Evolutionary conservation across 225 moss, liverwort and hornwort genomes (phyloP).

Genomic region (Pleurozium schreberi): DNA sequence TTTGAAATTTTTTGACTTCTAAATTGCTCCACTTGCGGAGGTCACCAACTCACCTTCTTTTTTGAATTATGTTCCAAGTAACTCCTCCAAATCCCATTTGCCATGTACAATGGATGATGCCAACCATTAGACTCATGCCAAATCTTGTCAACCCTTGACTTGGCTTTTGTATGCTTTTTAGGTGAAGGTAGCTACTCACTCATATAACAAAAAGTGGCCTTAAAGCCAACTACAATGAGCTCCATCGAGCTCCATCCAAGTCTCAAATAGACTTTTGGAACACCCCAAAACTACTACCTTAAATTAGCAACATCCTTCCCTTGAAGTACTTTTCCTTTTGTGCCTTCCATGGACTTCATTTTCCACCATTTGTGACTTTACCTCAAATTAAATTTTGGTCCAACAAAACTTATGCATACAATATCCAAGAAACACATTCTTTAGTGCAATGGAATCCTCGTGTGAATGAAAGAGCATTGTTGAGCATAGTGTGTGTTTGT

Average conservation of each 20-base stretch:
- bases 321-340: neutral
- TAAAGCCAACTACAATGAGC: rapidly evolving
- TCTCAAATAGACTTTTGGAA: neutral
- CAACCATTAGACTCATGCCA: neutral
- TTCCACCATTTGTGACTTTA: too few species aligned
- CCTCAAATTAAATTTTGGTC: neutral
- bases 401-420: neutral
- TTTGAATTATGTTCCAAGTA: neutral
- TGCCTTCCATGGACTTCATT: neutral
- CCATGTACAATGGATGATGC: neutral
- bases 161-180: neutral
- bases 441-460: neutral
- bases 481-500: too few species aligned
- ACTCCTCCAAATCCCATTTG: rapidly evolving
- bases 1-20: too few species aligned
- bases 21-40: too few species aligned
- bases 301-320: rapidly evolving
- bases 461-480: too few species aligned
- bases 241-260: rapidly evolving
- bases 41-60: neutral
- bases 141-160: rapidly evolving
- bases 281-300: neutral
- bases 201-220: neutral
- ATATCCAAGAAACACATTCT: neutral
- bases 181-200: neutral